Evolutionary conservation across 73 alveolate genomes (phyloP), one percentile per base, ranked within the genome.

Genomic region (Symbiodinium natans): DNA sequence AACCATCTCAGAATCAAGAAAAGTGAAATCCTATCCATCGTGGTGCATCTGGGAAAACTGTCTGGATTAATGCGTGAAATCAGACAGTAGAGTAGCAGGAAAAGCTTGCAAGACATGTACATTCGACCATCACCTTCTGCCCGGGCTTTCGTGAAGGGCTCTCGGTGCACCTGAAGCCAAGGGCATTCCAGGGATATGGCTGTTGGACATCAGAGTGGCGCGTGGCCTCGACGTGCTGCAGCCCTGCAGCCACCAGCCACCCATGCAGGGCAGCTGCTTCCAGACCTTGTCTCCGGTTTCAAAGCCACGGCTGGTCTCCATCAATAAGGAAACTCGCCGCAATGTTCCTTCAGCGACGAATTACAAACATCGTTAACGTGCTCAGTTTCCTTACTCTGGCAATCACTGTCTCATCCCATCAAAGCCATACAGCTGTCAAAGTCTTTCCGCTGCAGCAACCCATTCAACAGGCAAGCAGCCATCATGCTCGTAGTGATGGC

Each of bases 401-500:
- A n/a, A n/a, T n/a, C n/a, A n/a, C n/a, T n/a, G n/a, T n/a, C n/a
- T n/a, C n/a, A n/a, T n/a, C n/a, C n/a, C n/a, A n/a, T n/a, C n/a
- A n/a, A n/a, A n/a, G n/a, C n/a, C n/a, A n/a, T n/a, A n/a, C n/a
- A n/a, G n/a, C n/a, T n/a, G n/a, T n/a, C n/a, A n/a, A n/a, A n/a
- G n/a, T n/a, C n/a, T n/a, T n/a, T n/a, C n/a, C n/a, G n/a, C n/a
- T n/a, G n/a, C n/a, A n/a, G n/a, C n/a, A n/a, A n/a, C n/a, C n/a
- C n/a, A n/a, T n/a, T n/a, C 23, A 36, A 56, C 93, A 34, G 19
- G 59, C 86, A 1, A 41, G 97, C 21, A 39, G 56, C 97, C 97
- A n/a, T 90, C 97, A 42, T 90, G 97, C 80, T 90, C 97, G 43
- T 90, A 90, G 97, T 90, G 97, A n/a, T 90, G 89, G 3, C 97